Evolutionary conservation across 1,284 basidiomycete genomes (phyloP), one percentile per base, ranked within the genome.

Genomic region (Trichosporon inkin): DNA sequence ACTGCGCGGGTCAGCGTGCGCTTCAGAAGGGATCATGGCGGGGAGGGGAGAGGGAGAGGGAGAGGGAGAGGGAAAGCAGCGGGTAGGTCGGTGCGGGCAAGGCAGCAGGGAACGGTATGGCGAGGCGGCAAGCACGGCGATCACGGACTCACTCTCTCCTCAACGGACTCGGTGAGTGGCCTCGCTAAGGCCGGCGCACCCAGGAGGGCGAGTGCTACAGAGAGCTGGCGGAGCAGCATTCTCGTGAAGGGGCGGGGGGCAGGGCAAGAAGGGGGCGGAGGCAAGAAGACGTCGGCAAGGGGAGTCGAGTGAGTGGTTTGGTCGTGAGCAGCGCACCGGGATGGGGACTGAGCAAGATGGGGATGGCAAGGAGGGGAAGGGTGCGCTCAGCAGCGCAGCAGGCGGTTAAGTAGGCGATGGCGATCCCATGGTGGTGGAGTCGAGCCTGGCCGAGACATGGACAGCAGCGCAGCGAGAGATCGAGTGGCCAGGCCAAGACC

Each of bases 221-320:
- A 49, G 44, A 49, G 44, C 44, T 49, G 44, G 44, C 44, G 22
- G 44, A 49, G 24, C 44, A 49, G 44, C 44, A 49, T 32, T n/a
- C 20, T 49, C 22, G 22, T 5, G 28, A 8, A 8, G 8, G 28
- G 35, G 16, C 10, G 35, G 11, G 17, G 51, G 28, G n/a, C 11
- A 13, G 14, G 36, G 51, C 1, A 34, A 14, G 20, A 13, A 6
- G 13, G 14, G 6, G 7, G 51, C 34, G 34, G 17, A 14, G 41
- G 7, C 51, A 36, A 19, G 32, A 6, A 53, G 51, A 22, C n/a
- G 51, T 37, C 34, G 32, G n/a, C n/a, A 53, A 36, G 34, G 35
- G 16, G 19, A 22, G 34, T 22, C n/a, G 19, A 19, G n/a, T n/a
- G n/a, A n/a, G n/a, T 19, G 34, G 51, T n/a, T 51, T 13, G 4